Base-by-base conservation (phyloP, 805 yeast species). In the Candida odintsovae region DNA sequence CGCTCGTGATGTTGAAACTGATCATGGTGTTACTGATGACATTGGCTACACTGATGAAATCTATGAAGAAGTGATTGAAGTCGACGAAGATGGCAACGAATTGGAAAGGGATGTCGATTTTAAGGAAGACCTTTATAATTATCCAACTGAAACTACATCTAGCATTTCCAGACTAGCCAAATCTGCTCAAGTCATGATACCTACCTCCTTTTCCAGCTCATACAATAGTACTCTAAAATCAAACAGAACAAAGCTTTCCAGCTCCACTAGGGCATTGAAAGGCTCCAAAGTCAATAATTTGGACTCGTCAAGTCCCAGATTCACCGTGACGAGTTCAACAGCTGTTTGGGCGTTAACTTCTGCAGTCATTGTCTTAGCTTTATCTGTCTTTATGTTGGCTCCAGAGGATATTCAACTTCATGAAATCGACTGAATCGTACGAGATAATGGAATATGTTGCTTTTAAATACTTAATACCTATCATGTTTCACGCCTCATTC, bases 21-120 rank as follows among this genome's bases (percentile, higher is more conserved):
- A 37, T 11, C 23, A 20, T 15, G 21, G 11, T 4, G 39, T 13
- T 11, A 13, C 23, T 20, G n/a, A 19, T 36, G 25, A 10, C 7
- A 22, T 23, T 11, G 50, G 41, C 13, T 15, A 16, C 2, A 40
- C 29, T 21, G 28, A 31, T 8, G 45, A 43, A 36, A 33, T 38
- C 37, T 38, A 43, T 18, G 41, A 41, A 31, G 47, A 47, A 20
- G 40, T 47, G 2, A 36, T 36, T 36, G 39, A 36, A 20, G 23
- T 33, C 8, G 36, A 33, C 16, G 20, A 33, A 16, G 6, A 16
- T 11, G 20, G 20, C 15, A 33, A 16, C 11, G 36, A 18, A 18
- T 18, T 33, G 20, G 36, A 33, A 33, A 33, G 8, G 36, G 20
- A 33, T 9, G 11, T 13, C n/a, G n/a, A 28, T 13, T 28, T 13